Evolutionary conservation across 2,329 filamentous ascomycete species (phyloP), one percentile per base, ranked within the genome.

Genomic region (Septoria petroselini): DNA sequence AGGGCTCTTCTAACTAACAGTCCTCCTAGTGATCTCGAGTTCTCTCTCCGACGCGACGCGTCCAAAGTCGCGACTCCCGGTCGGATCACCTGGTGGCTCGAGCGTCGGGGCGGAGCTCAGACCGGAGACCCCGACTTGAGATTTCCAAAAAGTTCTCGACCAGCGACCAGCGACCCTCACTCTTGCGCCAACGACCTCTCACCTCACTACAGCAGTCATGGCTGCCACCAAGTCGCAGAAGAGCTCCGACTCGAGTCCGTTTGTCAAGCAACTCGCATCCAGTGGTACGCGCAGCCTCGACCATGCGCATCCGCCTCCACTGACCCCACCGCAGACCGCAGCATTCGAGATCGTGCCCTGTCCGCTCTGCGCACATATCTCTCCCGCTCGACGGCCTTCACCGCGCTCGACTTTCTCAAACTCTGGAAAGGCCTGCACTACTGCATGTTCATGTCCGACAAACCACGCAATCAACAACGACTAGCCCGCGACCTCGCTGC

Each of bases 341-440:
- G 52, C 48, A 59, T 57, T 43, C 60, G 58, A 55, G 55, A 62
- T 40, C 48, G 41, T 66, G 79, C 85, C 56, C 79, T 96, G 68
- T 73, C 79, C 45, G 88, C 86, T 40, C 83, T 97, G 21, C 82
- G 83, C 58, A 79, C 82, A 41, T 96, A 88, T 75, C 84, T 97
- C 67, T 78, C 81, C 54, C 76, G 80, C 53, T 78, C 80, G 33
- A 61, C 75, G 69, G 47, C 77, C 46, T 80, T 96, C 54, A 73
- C 80, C 14, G 74, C 80, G 33, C 69, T 86, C 58, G 90, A 95
- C 58, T 76, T 88, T 41, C 76, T 91, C 53, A 95, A 95, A 74
- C 80, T 97, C 58, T 95, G 90, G 89, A 95, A 94, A 67, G 91
- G 90, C 4, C 80, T 97, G 15, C 96, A 93, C 76, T 96, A 90